phyloP scores from a whole-genome alignment of 371 early-diverging fungal species.

The Rhizomucor pusillus region DNA sequence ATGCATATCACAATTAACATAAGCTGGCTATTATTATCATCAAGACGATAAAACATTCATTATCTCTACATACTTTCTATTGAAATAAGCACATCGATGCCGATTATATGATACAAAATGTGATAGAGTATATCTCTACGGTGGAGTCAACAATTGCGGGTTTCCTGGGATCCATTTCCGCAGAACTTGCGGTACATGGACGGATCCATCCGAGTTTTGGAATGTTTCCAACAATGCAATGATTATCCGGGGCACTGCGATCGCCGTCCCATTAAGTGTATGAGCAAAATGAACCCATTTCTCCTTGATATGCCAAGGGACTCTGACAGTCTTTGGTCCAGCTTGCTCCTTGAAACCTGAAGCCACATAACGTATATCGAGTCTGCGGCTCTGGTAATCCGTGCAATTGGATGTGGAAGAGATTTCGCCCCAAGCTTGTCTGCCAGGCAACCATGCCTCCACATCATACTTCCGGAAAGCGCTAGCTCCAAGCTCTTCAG shows the following conservation, averaged over 20 bases:
- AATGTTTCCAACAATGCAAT: slow-evolving; percentile 86
- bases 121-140: too few species aligned
- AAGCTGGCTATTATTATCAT: too few species aligned
- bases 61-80: too few species aligned
- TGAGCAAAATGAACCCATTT: slow-evolving; percentile 73
- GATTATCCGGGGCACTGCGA: slow-evolving; percentile 89
- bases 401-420: slow-evolving; percentile 86
- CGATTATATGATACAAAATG: too few species aligned
- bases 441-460: slow-evolving; percentile 96
- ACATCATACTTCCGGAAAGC: slow-evolving; percentile 92
- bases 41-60: too few species aligned
- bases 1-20: too few species aligned
- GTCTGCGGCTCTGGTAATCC: slow-evolving; percentile 80
- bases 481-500: slow-evolving; percentile 89
- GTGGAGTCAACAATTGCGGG: slow-evolving; percentile 17
- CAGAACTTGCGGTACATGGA: slow-evolving; percentile 69
- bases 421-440: slow-evolving; percentile 87
- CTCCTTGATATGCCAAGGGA: slow-evolving; percentile 36
- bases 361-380: slow-evolving; percentile 65
- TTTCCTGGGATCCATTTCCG: slow-evolving; percentile 68
- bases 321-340: slow-evolving; percentile 22
- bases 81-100: too few species aligned
- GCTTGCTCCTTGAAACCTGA: slow-evolving; percentile 22
- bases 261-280: slow-evolving; percentile 92
- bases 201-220: slow-evolving; percentile 70